These are phyloP conservation scores for Globisporangium paroecandrum DNA, from an alignment of 352 stramenopile species.

Conservation along the genomic window DNA sequence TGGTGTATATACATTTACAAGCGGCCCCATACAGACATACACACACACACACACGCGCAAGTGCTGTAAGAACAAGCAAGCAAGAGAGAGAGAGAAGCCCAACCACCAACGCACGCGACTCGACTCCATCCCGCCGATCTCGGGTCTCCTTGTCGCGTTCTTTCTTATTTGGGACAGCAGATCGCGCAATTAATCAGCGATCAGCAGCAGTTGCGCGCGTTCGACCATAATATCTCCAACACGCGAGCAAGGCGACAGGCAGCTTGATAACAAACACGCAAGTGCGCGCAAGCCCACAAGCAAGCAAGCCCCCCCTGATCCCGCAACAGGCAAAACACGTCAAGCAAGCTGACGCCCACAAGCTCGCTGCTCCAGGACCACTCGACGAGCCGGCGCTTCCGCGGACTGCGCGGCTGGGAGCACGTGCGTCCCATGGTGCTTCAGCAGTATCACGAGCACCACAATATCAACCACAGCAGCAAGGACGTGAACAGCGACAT, in stretches of 20 bases:
- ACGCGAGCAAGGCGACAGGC: neutral
- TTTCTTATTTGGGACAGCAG: neutral
- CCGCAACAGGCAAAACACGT: neutral
- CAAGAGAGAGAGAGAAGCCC: neutral
- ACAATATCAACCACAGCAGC: neutral
- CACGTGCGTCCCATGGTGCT: conserved; percentile 15
- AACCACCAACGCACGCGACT: neutral
- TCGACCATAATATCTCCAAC: neutral
- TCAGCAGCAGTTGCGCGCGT: neutral
- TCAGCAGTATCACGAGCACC: neutral
- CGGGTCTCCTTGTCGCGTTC: neutral
- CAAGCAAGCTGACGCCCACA: conserved; percentile 4
- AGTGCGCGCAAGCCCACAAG: neutral
- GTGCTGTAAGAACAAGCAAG: neutral
- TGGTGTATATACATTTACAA: neutral
- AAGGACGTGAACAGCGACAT: neutral
- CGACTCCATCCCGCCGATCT: neutral
- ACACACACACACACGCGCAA: neutral
- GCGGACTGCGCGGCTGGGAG: conserved; percentile 7
- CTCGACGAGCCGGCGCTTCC: conserved; percentile 2
- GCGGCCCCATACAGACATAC: too few relatives aligned
- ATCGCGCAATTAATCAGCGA: neutral
- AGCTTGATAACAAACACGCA: neutral
- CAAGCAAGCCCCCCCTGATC: neutral
- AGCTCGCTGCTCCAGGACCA: conserved; percentile 3